Base-by-base conservation (phyloP, 2,329 filamentous ascomycete genomes). In the Pezicula radicicola region DNA sequence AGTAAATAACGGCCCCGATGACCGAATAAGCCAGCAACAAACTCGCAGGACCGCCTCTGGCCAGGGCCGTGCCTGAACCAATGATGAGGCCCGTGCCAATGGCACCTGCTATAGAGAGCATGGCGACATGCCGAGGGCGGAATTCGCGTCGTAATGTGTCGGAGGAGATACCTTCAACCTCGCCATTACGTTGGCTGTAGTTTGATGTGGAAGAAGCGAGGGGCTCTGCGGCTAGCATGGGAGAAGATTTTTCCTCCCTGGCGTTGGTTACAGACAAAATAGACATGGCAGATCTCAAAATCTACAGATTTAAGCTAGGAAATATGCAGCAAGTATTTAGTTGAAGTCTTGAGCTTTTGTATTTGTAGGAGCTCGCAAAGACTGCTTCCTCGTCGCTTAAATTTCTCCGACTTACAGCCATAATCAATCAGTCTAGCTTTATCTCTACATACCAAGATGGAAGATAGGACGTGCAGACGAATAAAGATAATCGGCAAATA, bases 1-100 rank as follows among this genome's bases (percentile, higher is more conserved):
- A 67, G 52, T 78, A 83, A 39, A 83, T 75, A 53, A 83, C 42
- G 35, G 12, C 30, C 9, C 59, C 61, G 46, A 67, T 60, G 48
- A 67, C 60, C 37, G 59, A 51, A 51, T 59, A 68, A 2, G 60
- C 63, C 39, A 67, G 58, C 41, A 66, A 55, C 15, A 66, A 43
- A 12, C 63, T 62, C 37, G 58, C 63, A n/a, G 64, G 64, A 16
- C 64, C 73, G 66, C 73, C 73, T 35, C 25, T 56, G 12, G 54
- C 49, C 7, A 62, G 54, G 9, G 57, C 60, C 10, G 48, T 41
- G n/a, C 52, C 54, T 10, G 80, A 83, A 52, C 85, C 85, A 62
- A 90, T 85, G 59, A 90, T 87, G 50, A 90, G 75, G 68, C 87
- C 87, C 37, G 59, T 89, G 50, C 83, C 87, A 55, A 90, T 84